Evolutionary conservation across 305 asterid species (phyloP).

Genomic region (Euphrasia arctica): DNA sequence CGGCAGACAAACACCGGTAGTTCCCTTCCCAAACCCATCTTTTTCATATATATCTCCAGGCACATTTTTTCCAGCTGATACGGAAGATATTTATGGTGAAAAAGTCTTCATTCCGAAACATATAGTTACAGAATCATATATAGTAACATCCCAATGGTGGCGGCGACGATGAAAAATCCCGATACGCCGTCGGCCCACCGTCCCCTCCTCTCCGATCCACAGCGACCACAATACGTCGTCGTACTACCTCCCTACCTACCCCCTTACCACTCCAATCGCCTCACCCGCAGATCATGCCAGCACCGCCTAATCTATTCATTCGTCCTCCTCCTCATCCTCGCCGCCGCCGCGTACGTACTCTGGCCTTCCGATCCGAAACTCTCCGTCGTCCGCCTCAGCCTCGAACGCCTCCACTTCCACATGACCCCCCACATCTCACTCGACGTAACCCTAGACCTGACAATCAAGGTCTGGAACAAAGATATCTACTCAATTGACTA

Average conservation of each 20-base stretch:
- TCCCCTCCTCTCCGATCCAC: neutral
- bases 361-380: slow-evolving; percentile 41
- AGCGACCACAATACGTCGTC: slow-evolving; percentile 49
- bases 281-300: slow-evolving; percentile 29
- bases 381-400: slow-evolving; percentile 29
- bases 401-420: slow-evolving; percentile 49
- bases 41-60: too few relatives aligned
- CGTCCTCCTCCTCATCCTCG: neutral
- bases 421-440: slow-evolving; percentile 43
- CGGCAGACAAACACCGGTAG: too few relatives aligned
- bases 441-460: slow-evolving; percentile 61
- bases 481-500: neutral
- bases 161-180: neutral
- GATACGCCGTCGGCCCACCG: neutral
- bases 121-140: too few relatives aligned
- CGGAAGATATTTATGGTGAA: too few relatives aligned
- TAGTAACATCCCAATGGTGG: neutral
- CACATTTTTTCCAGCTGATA: too few relatives aligned
- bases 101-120: too few relatives aligned
- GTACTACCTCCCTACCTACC: slow-evolving; percentile 51
- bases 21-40: too few relatives aligned
- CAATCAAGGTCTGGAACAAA: slow-evolving; percentile 55
- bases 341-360: slow-evolving; percentile 44
- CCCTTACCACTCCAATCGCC: slow-evolving; percentile 28
- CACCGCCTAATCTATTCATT: slow-evolving; percentile 34